Base-by-base conservation (phyloP, 192 early-diverging fungal species). In the Backusella parvicylindrica region DNA sequence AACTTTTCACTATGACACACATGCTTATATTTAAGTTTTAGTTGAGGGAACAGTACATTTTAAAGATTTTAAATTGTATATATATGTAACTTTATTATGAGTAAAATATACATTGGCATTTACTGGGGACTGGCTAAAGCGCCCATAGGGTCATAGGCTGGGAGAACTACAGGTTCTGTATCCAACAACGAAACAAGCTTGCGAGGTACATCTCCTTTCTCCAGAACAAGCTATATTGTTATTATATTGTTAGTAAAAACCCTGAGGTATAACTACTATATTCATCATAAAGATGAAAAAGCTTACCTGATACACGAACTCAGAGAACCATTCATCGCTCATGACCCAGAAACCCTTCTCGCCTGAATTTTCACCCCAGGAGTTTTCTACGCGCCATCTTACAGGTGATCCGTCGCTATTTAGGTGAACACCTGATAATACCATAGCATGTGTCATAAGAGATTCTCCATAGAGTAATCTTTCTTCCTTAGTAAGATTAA, bases 111-210 rank as follows among this genome's bases (percentile, higher is more conserved):
- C n/a, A n/a, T n/a, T n/a, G n/a, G n/a, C n/a, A n/a, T n/a, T n/a
- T n/a, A n/a, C n/a, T n/a, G n/a, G n/a, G n/a, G n/a, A n/a, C n/a
- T n/a, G 6, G 92, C 91, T 66, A 92, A 82, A 12, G 89, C 84
- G 31, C 92, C 93, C 91, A 94, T 91, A 12, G 92, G 93, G 73
- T 94, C 93, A 83, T 89, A 94, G 33, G 93, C 90, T n/a, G 92
- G 91, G 53, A 94, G 84, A 63, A 92, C 89, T 2, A 83, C 77
- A 6, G 91, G 89, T 7, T 87, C 79, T 67, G 90, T 84, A 65
- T 91, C 75, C 4, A 94, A 83, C 12, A 94, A 83, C 53, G 84
- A 88, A 56, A 91, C 75, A 18, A 89, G 82, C n/a, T 89, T 79
- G 32, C 89, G 73, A 5, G 92, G 88, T 12, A 90, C 78, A 49